Evolutionary conservation across 306 rosid species (phyloP).

Genomic region (Vicia villosa): DNA sequence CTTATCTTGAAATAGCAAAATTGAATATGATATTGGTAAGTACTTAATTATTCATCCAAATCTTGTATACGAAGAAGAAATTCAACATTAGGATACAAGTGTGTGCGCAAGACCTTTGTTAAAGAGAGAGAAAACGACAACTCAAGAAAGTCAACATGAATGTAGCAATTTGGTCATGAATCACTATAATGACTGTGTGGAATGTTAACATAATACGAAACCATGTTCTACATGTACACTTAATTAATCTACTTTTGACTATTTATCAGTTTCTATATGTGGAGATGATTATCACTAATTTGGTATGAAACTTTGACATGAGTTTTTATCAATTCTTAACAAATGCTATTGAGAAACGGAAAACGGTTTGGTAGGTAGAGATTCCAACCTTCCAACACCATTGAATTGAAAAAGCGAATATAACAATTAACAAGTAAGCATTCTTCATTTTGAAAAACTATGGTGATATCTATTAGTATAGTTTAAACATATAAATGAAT

Average conservation of each 20-base stretch:
- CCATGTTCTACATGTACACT: not conserved
- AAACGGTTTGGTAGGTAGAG: constrained; percentile 23
- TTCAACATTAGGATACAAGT: not conserved
- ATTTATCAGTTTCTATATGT: not conserved
- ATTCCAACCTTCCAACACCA: constrained; percentile 10
- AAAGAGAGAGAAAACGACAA: not conserved
- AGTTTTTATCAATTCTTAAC: not conserved
- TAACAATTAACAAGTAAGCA: not conserved
- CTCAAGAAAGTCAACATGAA: not conserved
- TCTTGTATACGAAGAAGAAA: not conserved
- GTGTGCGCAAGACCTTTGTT: not conserved
- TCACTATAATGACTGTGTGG: no score
- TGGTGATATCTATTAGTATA: no score
- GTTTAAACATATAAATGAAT: no score
- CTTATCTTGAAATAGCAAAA: no score
- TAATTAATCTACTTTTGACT: not conserved
- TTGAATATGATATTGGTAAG: not conserved
- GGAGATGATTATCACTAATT: not conserved
- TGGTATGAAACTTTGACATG: constrained; percentile 24
- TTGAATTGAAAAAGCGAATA: not conserved
- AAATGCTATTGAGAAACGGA: constrained; percentile 4
- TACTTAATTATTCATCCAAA: not conserved
- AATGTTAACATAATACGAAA: not conserved
- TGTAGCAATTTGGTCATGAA: no score
- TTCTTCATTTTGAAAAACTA: no score